Percentiles rank a stretch among this genome's conserved stretches.
These are phyloP conservation scores for Hymenoscyphus repandus DNA, from an alignment of 2,329 filamentous ascomycete species.

Conservation along the genomic window DNA sequence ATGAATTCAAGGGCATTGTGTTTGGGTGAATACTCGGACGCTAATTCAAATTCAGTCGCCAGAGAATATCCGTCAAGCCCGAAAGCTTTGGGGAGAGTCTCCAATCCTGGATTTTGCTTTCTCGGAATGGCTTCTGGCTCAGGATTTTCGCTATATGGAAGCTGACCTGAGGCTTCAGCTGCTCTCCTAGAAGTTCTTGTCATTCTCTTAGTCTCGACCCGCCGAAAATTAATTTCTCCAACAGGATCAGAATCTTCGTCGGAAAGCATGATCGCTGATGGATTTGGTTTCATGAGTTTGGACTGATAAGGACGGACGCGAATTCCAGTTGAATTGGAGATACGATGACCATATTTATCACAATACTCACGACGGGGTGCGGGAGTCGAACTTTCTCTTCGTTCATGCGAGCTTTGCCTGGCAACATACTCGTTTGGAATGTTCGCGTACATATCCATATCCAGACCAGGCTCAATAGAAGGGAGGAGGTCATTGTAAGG, in stretches of 20 bases:
- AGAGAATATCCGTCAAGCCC: slow-evolving; percentile 6
- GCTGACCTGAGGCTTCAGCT: slow-evolving; percentile 7
- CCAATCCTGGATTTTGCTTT: slow-evolving; percentile 24
- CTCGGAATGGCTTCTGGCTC: slow-evolving; percentile 14
- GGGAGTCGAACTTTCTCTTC: too few relatives aligned
- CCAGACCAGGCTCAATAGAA: neutral
- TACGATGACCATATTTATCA: too few relatives aligned
- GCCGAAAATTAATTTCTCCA: neutral
- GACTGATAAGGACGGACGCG: too few relatives aligned
- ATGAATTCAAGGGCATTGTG: slow-evolving; percentile 3
- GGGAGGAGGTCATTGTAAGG: neutral
- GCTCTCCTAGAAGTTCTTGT: neutral
- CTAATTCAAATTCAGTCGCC: neutral
- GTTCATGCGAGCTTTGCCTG: too few relatives aligned
- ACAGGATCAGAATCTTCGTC: slow-evolving; percentile 1
- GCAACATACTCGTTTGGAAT: too few relatives aligned
- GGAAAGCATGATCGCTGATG: neutral
- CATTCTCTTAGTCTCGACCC: neutral
- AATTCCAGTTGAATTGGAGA: too few relatives aligned
- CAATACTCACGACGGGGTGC: too few relatives aligned
- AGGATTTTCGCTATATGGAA: slow-evolving; percentile 19
- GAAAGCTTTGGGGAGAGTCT: slow-evolving; percentile 20
- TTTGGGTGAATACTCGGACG: neutral
- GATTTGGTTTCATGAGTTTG: too few relatives aligned
- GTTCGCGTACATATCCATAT: too few relatives aligned